A percentile compares a stretch with the other conserved stretches of the same genome.
Conservation (phyloP, 257 asterid genomes). For the Rubia yunnanensis region DNA sequence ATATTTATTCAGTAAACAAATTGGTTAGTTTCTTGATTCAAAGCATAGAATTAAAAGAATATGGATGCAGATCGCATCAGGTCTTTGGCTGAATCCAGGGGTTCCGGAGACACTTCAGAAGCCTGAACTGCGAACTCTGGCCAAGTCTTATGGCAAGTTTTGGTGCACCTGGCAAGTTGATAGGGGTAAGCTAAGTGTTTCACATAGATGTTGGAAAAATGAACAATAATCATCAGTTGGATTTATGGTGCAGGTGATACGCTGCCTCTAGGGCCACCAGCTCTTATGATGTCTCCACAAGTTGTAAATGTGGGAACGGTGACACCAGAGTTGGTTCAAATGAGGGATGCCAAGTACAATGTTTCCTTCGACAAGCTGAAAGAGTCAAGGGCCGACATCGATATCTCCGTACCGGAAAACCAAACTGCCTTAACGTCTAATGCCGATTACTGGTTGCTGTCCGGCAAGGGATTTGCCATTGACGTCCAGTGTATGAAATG, state of each 20-base stretch:
- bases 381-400: slow-evolving; percentile 31
- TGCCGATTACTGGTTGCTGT: slow-evolving; percentile 65
- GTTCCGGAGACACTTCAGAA: slow-evolving; percentile 63
- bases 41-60: too few relatives aligned
- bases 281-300: slow-evolving; percentile 77
- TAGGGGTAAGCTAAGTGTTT: not conserved
- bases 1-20: too few relatives aligned
- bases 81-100: slow-evolving; percentile 67
- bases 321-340: slow-evolving; percentile 33
- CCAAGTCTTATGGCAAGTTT: slow-evolving; percentile 69
- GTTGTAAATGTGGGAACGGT: slow-evolving; percentile 55
- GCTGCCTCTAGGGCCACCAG: slow-evolving; percentile 58
- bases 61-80: slow-evolving; percentile 45
- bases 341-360: slow-evolving; percentile 50
- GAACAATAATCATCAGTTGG: not conserved
- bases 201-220: too few relatives aligned
- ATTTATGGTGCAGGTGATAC: slow-evolving; percentile 36
- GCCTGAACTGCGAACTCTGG: slow-evolving; percentile 46
- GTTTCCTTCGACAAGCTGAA: slow-evolving; percentile 32
- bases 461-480: slow-evolving; percentile 47
- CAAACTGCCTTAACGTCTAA: slow-evolving; percentile 17
- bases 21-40: not conserved
- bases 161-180: slow-evolving; percentile 93
- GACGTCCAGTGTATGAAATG: slow-evolving; percentile 36
- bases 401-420: slow-evolving; percentile 28